Base-by-base conservation (phyloP, 768 basidiomycete species). In the Tulasnella sp. region DNA sequence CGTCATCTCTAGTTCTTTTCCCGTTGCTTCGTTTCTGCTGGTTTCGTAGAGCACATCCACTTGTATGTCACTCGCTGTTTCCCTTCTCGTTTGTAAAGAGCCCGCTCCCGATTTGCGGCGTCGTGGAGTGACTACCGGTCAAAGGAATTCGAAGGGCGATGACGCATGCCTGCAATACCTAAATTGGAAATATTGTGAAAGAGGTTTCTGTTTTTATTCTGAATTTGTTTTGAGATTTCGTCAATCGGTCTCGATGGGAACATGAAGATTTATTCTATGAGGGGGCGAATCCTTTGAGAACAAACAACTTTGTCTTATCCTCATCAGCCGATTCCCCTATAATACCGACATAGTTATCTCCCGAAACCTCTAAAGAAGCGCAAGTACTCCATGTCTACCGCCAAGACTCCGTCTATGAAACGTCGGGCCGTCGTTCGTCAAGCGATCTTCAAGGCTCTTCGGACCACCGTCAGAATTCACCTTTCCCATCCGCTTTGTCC, bases 51-150 rank as follows among this genome's bases (percentile, higher is more conserved):
- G 58, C 58, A 64, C 58, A 64, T 64, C 31, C 58, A 4, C 58
- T 64, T 64, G 58, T 64, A 64, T 64, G 58, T 64, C 58, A 64
- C 58, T 64, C 58, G 58, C 58, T 64, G 58, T 64, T 64, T 64
- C 58, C 58, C 9, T 64, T 64, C 58, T 15, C 58, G 25, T 64
- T 64, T 64, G 58, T 64, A 64, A 29, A 64, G 58, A 31, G 58
- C 19, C 58, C 19, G 25, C 29, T 12, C 31, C 31, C 1, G 6
- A 25, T 25, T 64, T 64, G 58, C 45, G 45, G 22, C 17, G 17
- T 8, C 22, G 45, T 49, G 45, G 19, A 45, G 42, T 45, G n/a
- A n/a, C n/a, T n/a, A n/a, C 42, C 19, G 42, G 45, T 49, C 3
- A 22, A 49, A 49, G 45, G 22, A 22, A n/a, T n/a, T n/a, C n/a